These are phyloP conservation scores for Porodaedalea pini DNA, from an alignment of 1,284 basidiomycete genomes.

Conservation along the genomic window DNA sequence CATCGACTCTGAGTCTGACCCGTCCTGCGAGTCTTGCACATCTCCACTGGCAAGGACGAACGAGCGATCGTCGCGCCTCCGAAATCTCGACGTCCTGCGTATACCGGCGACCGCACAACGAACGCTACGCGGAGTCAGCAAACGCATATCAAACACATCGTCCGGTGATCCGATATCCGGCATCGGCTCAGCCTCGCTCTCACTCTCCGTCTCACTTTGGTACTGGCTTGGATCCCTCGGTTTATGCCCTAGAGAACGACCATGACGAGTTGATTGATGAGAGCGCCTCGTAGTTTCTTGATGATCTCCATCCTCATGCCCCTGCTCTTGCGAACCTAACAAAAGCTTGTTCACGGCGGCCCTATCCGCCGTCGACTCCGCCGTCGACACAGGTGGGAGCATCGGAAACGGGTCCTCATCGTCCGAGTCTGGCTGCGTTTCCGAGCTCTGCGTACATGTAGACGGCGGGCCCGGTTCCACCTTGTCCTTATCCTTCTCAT, in stretches of 20 bases:
- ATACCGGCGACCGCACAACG: neutral
- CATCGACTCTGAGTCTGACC: conserved; percentile 38
- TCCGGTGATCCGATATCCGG: conserved; percentile 9
- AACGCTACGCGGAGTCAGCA: neutral
- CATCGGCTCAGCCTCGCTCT: neutral
- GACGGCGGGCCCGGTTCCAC: neutral
- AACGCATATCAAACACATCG: neutral
- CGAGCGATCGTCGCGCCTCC: neutral
- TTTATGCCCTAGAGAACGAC: too few species aligned
- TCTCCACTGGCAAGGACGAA: conserved; percentile 33
- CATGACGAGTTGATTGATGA: too few species aligned
- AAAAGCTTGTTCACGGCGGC: neutral
- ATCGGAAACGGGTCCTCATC: conserved; percentile 12
- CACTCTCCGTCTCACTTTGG: neutral
- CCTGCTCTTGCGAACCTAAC: neutral
- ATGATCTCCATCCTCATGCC: neutral
- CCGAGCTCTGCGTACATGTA: conserved; percentile 14
- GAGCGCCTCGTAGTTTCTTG: neutral
- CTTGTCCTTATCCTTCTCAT: neutral
- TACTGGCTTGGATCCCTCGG: neutral
- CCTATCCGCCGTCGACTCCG: neutral
- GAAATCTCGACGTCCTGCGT: conserved; percentile 5
- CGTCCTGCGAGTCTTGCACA: conserved; percentile 56
- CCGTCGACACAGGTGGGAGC: neutral
- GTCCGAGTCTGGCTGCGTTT: conserved; percentile 16